phyloP scores from a whole-genome alignment of 352 stramenopile genomes.

The Globisporangium paroecandrum region DNA sequence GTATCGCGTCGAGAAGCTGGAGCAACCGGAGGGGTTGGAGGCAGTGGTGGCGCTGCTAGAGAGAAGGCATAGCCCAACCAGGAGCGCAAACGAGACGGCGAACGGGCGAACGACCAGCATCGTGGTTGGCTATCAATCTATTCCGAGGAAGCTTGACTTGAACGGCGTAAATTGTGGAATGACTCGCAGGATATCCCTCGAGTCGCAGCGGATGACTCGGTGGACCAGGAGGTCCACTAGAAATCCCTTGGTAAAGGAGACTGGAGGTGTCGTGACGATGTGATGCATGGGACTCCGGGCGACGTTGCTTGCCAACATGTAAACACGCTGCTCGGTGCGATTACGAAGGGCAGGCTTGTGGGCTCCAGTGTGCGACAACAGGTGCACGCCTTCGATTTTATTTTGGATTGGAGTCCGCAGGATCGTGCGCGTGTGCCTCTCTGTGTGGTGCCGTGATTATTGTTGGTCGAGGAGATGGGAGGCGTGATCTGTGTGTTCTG shows the following conservation, averaged over 20 bases:
- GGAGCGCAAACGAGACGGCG: neutral
- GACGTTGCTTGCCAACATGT: neutral
- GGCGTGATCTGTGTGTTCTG: neutral
- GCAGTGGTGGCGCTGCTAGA: neutral
- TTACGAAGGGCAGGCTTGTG: neutral
- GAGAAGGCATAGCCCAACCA: neutral
- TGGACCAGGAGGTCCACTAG: neutral
- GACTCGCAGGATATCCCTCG: neutral
- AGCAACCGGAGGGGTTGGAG: constrained; percentile 5
- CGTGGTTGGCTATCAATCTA: neutral
- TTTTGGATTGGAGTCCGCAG: neutral
- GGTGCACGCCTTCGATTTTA: neutral
- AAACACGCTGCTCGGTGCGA: neutral
- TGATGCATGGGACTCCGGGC: neutral
- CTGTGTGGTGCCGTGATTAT: neutral
- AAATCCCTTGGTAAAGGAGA: neutral
- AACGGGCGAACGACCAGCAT: constrained; percentile 6
- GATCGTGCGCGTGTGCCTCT: neutral
- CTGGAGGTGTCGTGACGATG: neutral
- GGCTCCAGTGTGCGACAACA: neutral
- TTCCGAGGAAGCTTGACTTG: neutral
- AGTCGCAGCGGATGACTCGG: neutral
- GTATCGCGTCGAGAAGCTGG: constrained; percentile 38
- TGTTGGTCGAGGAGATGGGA: neutral
- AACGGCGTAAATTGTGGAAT: neutral